Evolutionary conservation across 2,329 filamentous ascomycete species (phyloP), one percentile per base, ranked within the genome.

Genomic region (Lecanicillium sp.): DNA sequence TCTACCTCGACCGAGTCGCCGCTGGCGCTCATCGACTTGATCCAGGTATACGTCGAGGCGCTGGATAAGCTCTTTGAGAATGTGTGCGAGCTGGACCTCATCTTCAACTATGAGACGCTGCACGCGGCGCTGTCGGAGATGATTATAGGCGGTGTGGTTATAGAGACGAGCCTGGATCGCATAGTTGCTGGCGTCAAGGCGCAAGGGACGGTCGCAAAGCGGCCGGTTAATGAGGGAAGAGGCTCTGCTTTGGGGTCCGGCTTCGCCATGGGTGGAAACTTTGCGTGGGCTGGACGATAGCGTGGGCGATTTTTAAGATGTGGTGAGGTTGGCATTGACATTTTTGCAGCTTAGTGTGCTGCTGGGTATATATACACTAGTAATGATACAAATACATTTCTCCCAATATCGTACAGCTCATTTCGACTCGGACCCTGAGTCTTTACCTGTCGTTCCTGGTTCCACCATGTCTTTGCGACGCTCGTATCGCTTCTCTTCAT

Each of bases 21-120:
- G 1, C 81, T 98, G 3, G 92, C 92, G 1, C 74, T 98, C 17
- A 88, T 98, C 45, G 92, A 98, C 61, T 69, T 98, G 39, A 97
- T 98, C 48, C 92, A 98, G 64, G 92, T 98, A 44, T 98, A 96
- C 54, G 92, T 98, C 46, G 92, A 98, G 64, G 82, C 90, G 1
- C 75, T 98, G 27, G 92, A 98, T 61, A 80, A 87, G 47, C 72
- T 98, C 29, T 98, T 98, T 58, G 92, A 97, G 66, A 96, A 98
- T 59, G 92, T 98, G 9, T 98, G 92, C 72, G 92, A 98, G 68
- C 71, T 98, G 40, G 89, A 98, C 61, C 74, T 98, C 50, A 98
- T 98, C 60, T 98, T 98, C 69, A 97, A 97, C 59, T 98, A 95
- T 53, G 92, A 98, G 72, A 94, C 88, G 13, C 71, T 98, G 53